Conservation (phyloP, 352 stramenopile genomes). For the Globisporangium recalcitrans region DNA sequence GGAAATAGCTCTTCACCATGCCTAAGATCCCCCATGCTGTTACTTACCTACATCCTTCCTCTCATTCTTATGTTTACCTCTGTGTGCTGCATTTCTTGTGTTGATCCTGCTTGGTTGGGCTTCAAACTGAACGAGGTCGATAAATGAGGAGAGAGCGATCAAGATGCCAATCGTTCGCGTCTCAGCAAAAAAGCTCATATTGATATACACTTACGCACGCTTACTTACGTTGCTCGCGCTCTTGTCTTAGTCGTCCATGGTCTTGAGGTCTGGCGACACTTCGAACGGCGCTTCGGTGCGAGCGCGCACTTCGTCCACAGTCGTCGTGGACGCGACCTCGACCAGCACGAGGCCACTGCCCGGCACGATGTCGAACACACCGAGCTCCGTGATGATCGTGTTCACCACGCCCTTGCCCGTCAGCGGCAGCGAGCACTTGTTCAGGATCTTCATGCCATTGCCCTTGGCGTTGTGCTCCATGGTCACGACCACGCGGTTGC, state of each 20-base stretch:
- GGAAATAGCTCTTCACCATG: neutral
- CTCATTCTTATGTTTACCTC: neutral
- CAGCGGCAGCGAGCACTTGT: conserved; percentile 90
- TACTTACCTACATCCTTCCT: neutral
- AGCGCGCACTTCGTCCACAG: conserved; percentile 72
- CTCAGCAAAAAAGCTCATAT: neutral
- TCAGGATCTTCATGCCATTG: conserved; percentile 92
- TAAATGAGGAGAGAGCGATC: neutral
- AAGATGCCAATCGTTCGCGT: neutral
- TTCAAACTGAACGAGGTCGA: neutral
- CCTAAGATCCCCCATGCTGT: neutral
- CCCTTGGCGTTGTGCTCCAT: conserved; percentile 97
- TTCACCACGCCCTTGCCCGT: conserved; percentile 94
- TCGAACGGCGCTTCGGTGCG: conserved; percentile 81
- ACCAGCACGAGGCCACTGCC: conserved; percentile 78
- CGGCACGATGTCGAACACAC: conserved; percentile 70
- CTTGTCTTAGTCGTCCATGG: conserved; percentile 39
- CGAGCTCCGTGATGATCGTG: conserved; percentile 91
- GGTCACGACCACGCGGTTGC: conserved; percentile 93
- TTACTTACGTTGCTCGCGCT: neutral
- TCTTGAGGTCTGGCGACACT: conserved; percentile 49
- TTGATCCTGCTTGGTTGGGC: neutral
- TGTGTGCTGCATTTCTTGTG: neutral
- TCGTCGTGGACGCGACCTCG: conserved; percentile 82
- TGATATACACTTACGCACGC: neutral